phyloP scores from a whole-genome alignment of 495 filamentous ascomycete genomes.

The Cercophora scortea region DNA sequence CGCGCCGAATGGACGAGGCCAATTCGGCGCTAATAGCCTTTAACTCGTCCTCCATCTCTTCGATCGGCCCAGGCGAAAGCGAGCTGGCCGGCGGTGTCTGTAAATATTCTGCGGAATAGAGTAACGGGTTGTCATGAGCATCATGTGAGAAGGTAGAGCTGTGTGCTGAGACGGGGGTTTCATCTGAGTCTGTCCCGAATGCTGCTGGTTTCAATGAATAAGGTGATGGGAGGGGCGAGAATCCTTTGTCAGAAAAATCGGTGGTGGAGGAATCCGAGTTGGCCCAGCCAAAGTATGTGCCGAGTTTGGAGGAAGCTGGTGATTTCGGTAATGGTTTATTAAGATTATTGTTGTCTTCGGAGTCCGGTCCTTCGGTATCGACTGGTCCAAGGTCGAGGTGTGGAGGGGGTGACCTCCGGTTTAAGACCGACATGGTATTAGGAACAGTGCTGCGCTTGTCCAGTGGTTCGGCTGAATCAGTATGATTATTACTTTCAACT shows the following conservation, averaged over 20 bases:
- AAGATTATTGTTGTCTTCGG: slow-evolving; percentile 21
- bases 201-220: slow-evolving; percentile 30
- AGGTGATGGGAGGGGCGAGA: slow-evolving; percentile 41
- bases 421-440: slow-evolving; percentile 35
- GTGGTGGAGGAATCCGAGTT: slow-evolving; percentile 37
- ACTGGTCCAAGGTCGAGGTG: slow-evolving; percentile 35
- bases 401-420: slow-evolving; percentile 40
- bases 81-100: slow-evolving; percentile 36
- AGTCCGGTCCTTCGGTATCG: slow-evolving; percentile 19
- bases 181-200: slow-evolving; percentile 25
- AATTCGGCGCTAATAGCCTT: slow-evolving; percentile 87
- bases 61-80: slow-evolving; percentile 36
- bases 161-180: slow-evolving; percentile 29
- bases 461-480: slow-evolving; percentile 13
- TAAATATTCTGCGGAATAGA: slow-evolving; percentile 39
- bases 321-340: slow-evolving; percentile 48
- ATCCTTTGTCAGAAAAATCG: slow-evolving; percentile 41
- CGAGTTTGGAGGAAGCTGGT: slow-evolving; percentile 43
- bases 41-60: slow-evolving; percentile 89
- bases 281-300: slow-evolving; percentile 46
- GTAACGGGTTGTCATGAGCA: slow-evolving; percentile 21
- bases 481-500: slow-evolving; percentile 2
- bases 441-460: slow-evolving; percentile 18
- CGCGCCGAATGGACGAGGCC: slow-evolving; percentile 82
- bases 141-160: slow-evolving; percentile 21